A percentile compares a stretch with the other conserved stretches of the same genome.
These are phyloP conservation scores for Ophiostoma montium DNA, from an alignment of 2,329 filamentous ascomycete genomes.

Conservation along the genomic window DNA sequence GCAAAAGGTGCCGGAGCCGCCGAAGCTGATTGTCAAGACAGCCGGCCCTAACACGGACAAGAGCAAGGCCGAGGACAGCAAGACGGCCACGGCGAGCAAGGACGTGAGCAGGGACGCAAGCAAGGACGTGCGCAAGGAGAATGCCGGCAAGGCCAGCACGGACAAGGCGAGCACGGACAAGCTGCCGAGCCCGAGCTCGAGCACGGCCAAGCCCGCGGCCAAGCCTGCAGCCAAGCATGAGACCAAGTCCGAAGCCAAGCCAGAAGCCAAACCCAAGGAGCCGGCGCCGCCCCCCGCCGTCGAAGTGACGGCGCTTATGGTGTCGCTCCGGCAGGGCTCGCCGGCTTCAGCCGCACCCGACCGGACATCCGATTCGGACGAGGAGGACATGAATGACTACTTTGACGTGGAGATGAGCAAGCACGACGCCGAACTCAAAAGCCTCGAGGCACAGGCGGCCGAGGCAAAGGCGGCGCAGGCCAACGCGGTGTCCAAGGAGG, in stretches of 20 bases:
- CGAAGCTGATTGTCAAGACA: background rate
- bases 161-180: background rate
- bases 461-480: conserved; percentile 25
- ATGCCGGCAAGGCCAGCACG: background rate
- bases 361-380: conserved; percentile 35
- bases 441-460: conserved; percentile 26
- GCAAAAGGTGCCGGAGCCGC: background rate
- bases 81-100: too few species aligned
- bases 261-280: too few species aligned
- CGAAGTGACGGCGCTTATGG: conserved; percentile 3
- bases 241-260: too few species aligned
- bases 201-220: background rate
- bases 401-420: conserved; percentile 39
- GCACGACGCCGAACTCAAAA: conserved; percentile 33
- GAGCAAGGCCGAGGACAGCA: background rate
- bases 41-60: background rate
- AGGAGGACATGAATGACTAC: conserved; percentile 44
- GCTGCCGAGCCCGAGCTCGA: background rate
- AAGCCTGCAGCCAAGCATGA: too few species aligned
- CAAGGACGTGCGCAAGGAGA: background rate
- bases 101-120: background rate
- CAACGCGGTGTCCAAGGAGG: too few species aligned
- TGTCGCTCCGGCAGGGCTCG: conserved; percentile 8
- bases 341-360: background rate
- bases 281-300: background rate